Base-by-base conservation (phyloP, 805 yeast genomes). In the Saccharomycopsis fibuligera region DNA sequence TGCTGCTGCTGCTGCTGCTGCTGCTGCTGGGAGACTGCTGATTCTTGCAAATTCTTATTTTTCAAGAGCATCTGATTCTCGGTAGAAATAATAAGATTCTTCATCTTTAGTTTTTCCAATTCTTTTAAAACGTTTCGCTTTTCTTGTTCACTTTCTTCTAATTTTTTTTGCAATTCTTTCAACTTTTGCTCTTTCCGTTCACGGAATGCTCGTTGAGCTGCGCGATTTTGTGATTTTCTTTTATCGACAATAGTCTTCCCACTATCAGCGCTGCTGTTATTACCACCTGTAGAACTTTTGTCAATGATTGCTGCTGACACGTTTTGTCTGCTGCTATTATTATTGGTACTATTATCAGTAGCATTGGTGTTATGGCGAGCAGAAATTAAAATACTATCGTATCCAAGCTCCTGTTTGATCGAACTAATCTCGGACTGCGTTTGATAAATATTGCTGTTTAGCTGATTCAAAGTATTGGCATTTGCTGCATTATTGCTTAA, bases 121-220 rank as follows among this genome's bases (percentile, higher is more conserved):
- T 79, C 76, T 36, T 68, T 69, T 41, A 64, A 50, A 25, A 83
- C 61, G 36, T 61, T 62, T 42, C 68, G 70, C 47, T 75, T 74
- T 54, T 79, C 79, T 33, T 60, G 65, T 60, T 83, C 91, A 37
- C 84, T 75, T 50, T 72, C 69, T 16, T 68, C 65, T 52, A 87
- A 65, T 60, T 79, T 79, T 2, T 65, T 65, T 55, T 83, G 82
- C 38, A 87, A 68, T 56, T 83, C 89, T 60, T 81, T 82, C 53
- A 84, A 64, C 57, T 75, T 79, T 44, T 78, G 76, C 62, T 85
- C 93, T 62, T 83, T 85, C 44, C 95, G 76, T 63, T 86, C 90
- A 53, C 95, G 69, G 64, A 85, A 87, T 2, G 95, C 95, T 56
- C 89, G 70, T 65, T 87, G 96, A 1, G 95, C 95, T 9, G 90